A percentile compares a stretch with the other conserved stretches of the same genome.
These are phyloP conservation scores for Cynara cardunculus DNA, from an alignment of 129 eudicot species.

Conservation along the genomic window DNA sequence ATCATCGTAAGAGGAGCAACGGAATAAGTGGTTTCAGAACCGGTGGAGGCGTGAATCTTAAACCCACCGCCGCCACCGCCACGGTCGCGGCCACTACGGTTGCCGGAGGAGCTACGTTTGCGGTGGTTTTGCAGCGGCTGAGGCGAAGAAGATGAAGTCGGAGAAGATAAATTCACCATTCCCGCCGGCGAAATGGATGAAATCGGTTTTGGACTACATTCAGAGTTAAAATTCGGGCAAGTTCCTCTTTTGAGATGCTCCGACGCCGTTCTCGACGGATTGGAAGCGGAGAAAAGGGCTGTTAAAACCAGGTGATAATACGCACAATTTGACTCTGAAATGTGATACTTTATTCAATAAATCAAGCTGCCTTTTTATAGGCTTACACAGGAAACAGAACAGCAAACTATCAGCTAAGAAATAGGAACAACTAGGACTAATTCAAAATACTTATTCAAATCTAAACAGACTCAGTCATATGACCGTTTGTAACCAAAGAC, in stretches of 20 bases:
- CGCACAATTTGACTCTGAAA: no score
- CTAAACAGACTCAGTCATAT: no score
- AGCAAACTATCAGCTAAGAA: no score
- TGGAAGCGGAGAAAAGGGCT: slow-evolving; percentile 80
- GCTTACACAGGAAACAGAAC: no score
- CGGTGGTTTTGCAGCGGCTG: slow-evolving; percentile 49
- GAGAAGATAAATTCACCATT: slow-evolving; percentile 26
- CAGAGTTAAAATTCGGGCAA: slow-evolving; percentile 70
- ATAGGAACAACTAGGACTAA: no score
- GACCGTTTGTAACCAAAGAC: no score
- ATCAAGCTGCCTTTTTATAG: no score
- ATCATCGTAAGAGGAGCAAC: slow-evolving; percentile 50
- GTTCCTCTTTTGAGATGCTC: slow-evolving; percentile 93
- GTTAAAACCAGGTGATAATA: no score
- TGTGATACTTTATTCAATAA: no score
- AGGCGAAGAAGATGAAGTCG: slow-evolving; percentile 35
- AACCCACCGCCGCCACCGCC: slow-evolving; percentile 21
- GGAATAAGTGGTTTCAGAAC: slow-evolving; percentile 19
- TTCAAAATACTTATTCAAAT: no score
- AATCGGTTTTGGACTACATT: slow-evolving; percentile 44
- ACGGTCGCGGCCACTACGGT: slow-evolving; percentile 15
- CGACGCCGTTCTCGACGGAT: slow-evolving; percentile 93
- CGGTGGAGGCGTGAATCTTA: background rate
- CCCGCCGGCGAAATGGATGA: slow-evolving; percentile 52
- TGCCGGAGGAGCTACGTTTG: slow-evolving; percentile 47